Base-by-base conservation (phyloP, 805 yeast genomes). In the Kregervanrija fluxuum region DNA sequence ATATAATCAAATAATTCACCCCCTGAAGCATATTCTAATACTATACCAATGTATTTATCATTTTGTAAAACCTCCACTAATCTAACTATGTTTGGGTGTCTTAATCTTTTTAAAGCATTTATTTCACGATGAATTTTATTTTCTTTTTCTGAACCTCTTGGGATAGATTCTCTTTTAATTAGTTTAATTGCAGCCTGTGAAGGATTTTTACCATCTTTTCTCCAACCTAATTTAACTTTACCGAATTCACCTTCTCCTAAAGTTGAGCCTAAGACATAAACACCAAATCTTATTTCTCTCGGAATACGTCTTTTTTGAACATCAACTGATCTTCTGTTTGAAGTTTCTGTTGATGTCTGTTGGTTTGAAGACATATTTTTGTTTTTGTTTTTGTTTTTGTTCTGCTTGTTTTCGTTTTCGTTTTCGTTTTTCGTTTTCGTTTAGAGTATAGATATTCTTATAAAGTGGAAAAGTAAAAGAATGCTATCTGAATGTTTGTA, bases 201-300 rank as follows among this genome's bases (percentile, higher is more conserved):
- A 3, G 88, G 83, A 47, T 79, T 77, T 58, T 78, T 68, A 14
- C 88, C 89, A 55, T 81, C 90, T 61, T 85, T 86, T 48, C 95
- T 74, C 97, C 97, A 91, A 11, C 97, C 98, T 16, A 93, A 71
- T 62, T 91, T 93, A 47, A 93, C 99, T 64, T 93, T 91, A 47
- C 99, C 99, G 64, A 93, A 93, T 61, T 93, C 99, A 40, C 99
- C 99, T 66, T 93, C 96, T 32, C 99, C 99, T 11, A 93, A 68
- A 0, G 99, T 91, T 11, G 95, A 82, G 2, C 98, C 99, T 8
- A 93, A 73, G 16, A 86, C 77, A 58, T 90, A 93, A 11, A 86
- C 80, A 22, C 99, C 99, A 61, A 93, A 90, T 35, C 95, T 75
- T 15, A 84, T 82, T 59, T 84, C 89, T 50, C 84, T 70, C 49